Percentiles rank a stretch among this genome's conserved stretches.
Evolutionary conservation across 371 early-diverging fungal genomes (phyloP).

Genomic region (Quaeritorhiza haematococci): DNA sequence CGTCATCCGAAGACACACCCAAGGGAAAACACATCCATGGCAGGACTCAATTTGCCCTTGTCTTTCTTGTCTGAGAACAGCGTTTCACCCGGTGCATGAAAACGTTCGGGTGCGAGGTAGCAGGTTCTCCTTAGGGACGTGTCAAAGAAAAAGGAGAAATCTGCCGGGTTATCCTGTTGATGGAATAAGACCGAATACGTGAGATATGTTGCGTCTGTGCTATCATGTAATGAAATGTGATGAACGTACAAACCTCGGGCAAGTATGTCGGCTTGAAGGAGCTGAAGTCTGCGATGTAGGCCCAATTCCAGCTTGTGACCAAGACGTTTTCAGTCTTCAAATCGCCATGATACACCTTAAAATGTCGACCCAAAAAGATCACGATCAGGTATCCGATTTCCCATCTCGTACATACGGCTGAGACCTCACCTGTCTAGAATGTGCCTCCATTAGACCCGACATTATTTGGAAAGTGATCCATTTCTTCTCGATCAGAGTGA

Average conservation of each 20-base stretch:
- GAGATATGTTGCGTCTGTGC: neutral
- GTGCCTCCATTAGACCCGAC: constrained; percentile 70
- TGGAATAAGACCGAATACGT: neutral
- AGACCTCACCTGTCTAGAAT: constrained; percentile 54
- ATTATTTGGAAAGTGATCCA: constrained; percentile 91
- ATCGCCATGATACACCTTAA: constrained; percentile 78
- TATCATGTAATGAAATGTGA: neutral
- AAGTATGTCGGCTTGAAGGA: constrained; percentile 84
- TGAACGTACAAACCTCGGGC: constrained; percentile 62
- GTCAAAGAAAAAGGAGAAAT: constrained; percentile 92
- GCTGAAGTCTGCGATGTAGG: constrained; percentile 82
- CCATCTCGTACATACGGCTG: too few species aligned
- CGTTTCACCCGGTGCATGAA: constrained; percentile 41
- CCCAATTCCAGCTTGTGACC: constrained; percentile 93
- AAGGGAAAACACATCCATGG: constrained; percentile 92
- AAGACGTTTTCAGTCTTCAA: constrained; percentile 87
- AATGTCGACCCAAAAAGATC: constrained; percentile 5
- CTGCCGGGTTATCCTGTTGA: constrained; percentile 82
- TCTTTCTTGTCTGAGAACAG: constrained; percentile 15
- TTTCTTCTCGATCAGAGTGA: constrained; percentile 77
- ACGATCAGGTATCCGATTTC: neutral
- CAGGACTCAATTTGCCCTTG: constrained; percentile 48
- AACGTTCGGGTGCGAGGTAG: constrained; percentile 94
- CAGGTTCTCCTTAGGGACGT: constrained; percentile 79
- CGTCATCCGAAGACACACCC: constrained; percentile 52